Base-by-base conservation (phyloP, 345 rosid genomes). In the Eucalyptus regnans region DNA sequence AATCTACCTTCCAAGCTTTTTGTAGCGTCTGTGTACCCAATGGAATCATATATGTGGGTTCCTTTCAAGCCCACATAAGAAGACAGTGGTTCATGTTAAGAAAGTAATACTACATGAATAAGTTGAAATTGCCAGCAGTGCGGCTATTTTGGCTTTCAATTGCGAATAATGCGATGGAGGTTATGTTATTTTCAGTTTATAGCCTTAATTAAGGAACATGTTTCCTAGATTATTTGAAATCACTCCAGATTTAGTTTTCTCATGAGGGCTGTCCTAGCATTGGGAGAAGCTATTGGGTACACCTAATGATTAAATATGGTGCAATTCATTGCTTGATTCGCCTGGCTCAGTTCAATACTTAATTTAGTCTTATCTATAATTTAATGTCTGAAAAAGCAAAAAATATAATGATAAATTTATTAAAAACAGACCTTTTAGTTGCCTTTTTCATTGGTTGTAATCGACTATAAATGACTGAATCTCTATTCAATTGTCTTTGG, bases 341-440 rank as follows among this genome's bases (percentile, higher is more conserved):
- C 79, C 43, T 27, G 68, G 33, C 31, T 27, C 68, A 62, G n/a
- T 62, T 27, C 68, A 62, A 62, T 62, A 27, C 16, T 27, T 29
- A 62, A 62, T 29, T 20, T 52, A 20, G 58, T 52, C 58, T 52
- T 8, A 20, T 52, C 58, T 20, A 52, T 52, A 52, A 7, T 52
- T 52, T 7, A 52, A 52, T 20, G 25, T 52, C 1, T 52, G 58
- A 52, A 52, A 52, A 52, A 52, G 0, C 10, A 0, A 52, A 52
- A 52, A 52, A 8, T 52, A 52, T 52, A 7, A 20, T 52, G 25
- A 52, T 16, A 68, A 68, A 17, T 68, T 17, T 33, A 68, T 68
- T 33, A 17, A 68, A 68, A 33, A 1, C 41, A 16, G 44, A 68
- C 44, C 80, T 33, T 68, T 68, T 4, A 17, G 44, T 68, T 68